Evolutionary conservation across 1,139 yeast genomes (phyloP).

Genomic region (Kazachstania sp.): DNA sequence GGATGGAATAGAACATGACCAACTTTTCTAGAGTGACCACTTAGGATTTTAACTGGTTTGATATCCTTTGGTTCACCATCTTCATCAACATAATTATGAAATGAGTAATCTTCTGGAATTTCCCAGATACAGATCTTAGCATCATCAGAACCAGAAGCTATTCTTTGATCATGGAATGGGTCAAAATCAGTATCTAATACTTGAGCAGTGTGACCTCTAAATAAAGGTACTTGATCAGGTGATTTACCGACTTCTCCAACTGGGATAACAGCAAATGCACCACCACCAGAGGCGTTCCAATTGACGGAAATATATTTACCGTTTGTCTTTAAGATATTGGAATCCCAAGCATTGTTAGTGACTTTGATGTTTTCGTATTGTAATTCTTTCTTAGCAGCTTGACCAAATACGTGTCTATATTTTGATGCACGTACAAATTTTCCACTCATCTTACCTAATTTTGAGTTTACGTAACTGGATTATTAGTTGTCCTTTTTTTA

Average conservation of each 20-base stretch:
- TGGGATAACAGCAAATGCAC: constrained; percentile 92
- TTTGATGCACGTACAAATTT: constrained; percentile 94
- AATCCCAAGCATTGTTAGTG: constrained; percentile 93
- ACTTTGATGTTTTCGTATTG: constrained; percentile 80
- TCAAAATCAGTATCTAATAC: constrained; percentile 88
- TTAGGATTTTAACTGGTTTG: constrained; percentile 55
- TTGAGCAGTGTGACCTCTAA: constrained; percentile 92
- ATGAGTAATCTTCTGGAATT: constrained; percentile 71
- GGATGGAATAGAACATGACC: constrained; percentile 94
- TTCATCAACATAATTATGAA: constrained; percentile 50
- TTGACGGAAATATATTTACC: constrained; percentile 80
- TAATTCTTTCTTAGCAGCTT: constrained; percentile 76
- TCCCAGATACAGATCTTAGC: constrained; percentile 82
- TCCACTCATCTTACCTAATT: constrained; percentile 45
- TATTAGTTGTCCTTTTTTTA: too few relatives aligned
- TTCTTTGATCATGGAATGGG: constrained; percentile 69
- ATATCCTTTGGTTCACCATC: constrained; percentile 63
- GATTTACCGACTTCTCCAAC: constrained; percentile 81
- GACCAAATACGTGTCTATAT: constrained; percentile 93
- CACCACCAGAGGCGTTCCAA: constrained; percentile 96
- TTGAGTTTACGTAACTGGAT: neutral
- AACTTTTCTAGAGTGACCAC: constrained; percentile 88
- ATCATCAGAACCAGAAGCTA: constrained; percentile 88
- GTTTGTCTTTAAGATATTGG: constrained; percentile 75
- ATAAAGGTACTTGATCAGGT: constrained; percentile 86